phyloP scores from a whole-genome alignment of 73 alveolate genomes.

The Breviolum minutum region DNA sequence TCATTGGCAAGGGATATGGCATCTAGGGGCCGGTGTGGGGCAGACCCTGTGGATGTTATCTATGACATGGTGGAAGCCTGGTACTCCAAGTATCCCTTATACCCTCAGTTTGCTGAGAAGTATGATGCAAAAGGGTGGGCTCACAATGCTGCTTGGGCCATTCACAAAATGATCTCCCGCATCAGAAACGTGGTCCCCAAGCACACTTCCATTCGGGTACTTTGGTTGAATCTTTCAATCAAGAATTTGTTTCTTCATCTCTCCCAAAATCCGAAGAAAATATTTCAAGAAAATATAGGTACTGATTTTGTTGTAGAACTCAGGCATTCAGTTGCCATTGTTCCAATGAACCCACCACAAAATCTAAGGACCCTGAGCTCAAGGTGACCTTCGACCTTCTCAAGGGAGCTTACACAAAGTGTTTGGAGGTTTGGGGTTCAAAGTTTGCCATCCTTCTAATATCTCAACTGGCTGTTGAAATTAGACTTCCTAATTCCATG shows the following conservation, averaged over 20 bases:
- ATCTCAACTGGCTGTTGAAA: not conserved
- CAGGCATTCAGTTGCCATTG: no score
- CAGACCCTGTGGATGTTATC: not conserved
- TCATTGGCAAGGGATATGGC: not conserved
- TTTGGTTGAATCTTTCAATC: not conserved
- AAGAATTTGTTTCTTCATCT: not conserved
- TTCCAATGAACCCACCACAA: not conserved
- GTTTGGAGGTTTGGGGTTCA: not conserved
- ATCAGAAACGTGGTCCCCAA: not conserved
- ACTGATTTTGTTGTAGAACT: no score
- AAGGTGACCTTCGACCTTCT: not conserved
- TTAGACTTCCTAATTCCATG: not conserved
- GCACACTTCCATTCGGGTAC: not conserved
- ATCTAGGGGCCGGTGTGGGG: not conserved
- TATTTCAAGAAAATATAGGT: no score
- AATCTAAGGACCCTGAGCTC: not conserved
- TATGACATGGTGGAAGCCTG: not conserved
- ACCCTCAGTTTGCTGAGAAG: not conserved
- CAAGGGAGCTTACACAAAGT: not conserved
- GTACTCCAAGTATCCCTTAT: not conserved
- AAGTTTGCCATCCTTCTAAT: no score
- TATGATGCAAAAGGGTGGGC: not conserved
- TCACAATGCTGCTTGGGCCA: not conserved
- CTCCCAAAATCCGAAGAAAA: not conserved
- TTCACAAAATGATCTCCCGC: not conserved